Evolutionary conservation across 805 yeast genomes (phyloP).

Genomic region (Candida ortonii): DNA sequence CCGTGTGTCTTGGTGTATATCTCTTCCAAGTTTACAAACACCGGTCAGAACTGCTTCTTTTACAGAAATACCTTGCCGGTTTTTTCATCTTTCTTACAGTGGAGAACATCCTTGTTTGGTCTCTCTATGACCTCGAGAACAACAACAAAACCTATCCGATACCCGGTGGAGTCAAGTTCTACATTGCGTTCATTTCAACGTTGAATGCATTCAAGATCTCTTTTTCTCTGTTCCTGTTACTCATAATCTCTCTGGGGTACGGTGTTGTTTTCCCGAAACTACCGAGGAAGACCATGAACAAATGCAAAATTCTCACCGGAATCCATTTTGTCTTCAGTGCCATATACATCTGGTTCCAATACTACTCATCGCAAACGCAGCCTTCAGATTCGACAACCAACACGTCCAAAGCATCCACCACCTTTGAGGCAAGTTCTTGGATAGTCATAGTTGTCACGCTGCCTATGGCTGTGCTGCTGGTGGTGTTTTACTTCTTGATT

Average conservation of each 20-base stretch:
- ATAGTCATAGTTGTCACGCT: conserved; percentile 54
- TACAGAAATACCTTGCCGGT: conserved; percentile 87
- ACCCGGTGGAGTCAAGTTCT: conserved; percentile 54
- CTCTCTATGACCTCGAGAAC: conserved; percentile 83
- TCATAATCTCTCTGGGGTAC: conserved; percentile 87
- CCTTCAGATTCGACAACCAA: conserved; percentile 33
- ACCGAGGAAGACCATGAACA: conserved; percentile 70
- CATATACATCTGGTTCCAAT: conserved; percentile 49
- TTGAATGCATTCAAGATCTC: conserved; percentile 80
- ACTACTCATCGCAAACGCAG: conserved; percentile 33
- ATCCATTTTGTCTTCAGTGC: conserved; percentile 55
- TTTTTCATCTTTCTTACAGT: conserved; percentile 78
- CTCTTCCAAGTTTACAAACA: conserved; percentile 82
- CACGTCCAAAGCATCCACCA: conserved; percentile 43
- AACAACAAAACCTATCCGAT: conserved; percentile 37
- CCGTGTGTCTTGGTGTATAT: conserved; percentile 76
- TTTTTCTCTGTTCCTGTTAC: conserved; percentile 80
- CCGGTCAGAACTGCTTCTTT: conserved; percentile 80
- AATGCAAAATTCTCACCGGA: conserved; percentile 57
- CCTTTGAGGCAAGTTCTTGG: conserved; percentile 47
- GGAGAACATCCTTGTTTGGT: conserved; percentile 88
- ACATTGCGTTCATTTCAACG: conserved; percentile 74
- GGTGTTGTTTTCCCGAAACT: conserved; percentile 90
- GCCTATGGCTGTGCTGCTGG: conserved; percentile 69
- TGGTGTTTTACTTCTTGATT: conserved; percentile 71